Conservation (phyloP, 2,329 filamentous ascomycete species). For the Fusarium poae region DNA sequence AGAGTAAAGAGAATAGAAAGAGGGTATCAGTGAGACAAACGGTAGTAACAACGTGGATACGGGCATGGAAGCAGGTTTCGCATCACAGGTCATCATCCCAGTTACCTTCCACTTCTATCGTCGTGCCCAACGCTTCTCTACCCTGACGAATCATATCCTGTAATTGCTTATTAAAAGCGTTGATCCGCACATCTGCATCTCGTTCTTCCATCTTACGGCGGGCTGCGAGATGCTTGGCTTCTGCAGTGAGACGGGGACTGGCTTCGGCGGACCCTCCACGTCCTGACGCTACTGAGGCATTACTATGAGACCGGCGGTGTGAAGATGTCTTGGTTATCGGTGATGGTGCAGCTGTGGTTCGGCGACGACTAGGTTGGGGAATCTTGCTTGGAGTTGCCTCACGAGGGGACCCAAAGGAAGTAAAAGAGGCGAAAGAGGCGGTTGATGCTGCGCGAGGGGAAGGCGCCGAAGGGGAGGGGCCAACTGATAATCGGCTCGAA, state of each 20-base stretch:
- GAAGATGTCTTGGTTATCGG: slow-evolving; percentile 28
- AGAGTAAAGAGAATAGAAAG: slow-evolving; percentile 16
- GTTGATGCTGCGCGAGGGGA: slow-evolving; percentile 48
- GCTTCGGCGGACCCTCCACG: slow-evolving; percentile 47
- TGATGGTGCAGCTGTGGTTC: slow-evolving; percentile 39
- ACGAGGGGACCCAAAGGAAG: slow-evolving; percentile 52
- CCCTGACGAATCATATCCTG: slow-evolving; percentile 91
- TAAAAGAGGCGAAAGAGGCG: slow-evolving; percentile 53
- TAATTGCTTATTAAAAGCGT: slow-evolving; percentile 81
- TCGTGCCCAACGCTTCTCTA: slow-evolving; percentile 84
- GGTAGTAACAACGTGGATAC: slow-evolving; percentile 16
- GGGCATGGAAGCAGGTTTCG: slow-evolving; percentile 19
- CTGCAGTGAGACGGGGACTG: slow-evolving; percentile 68
- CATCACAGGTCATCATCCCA: slow-evolving; percentile 57
- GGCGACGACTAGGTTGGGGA: slow-evolving; percentile 48
- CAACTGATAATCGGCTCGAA: slow-evolving; percentile 61
- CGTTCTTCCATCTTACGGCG: slow-evolving; percentile 78
- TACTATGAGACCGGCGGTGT: slow-evolving; percentile 62
- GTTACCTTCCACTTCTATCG: slow-evolving; percentile 68
- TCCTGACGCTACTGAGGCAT: slow-evolving; percentile 58
- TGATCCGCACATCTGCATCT: slow-evolving; percentile 83
- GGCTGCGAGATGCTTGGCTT: slow-evolving; percentile 81
- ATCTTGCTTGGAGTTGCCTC: slow-evolving; percentile 60
- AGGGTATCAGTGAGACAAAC: slow-evolving; percentile 40
- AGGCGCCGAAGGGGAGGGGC: slow-evolving; percentile 32